Evolutionary conservation across 2,329 filamentous ascomycete genomes (phyloP).

Genomic region (Nothophoma quercina): DNA sequence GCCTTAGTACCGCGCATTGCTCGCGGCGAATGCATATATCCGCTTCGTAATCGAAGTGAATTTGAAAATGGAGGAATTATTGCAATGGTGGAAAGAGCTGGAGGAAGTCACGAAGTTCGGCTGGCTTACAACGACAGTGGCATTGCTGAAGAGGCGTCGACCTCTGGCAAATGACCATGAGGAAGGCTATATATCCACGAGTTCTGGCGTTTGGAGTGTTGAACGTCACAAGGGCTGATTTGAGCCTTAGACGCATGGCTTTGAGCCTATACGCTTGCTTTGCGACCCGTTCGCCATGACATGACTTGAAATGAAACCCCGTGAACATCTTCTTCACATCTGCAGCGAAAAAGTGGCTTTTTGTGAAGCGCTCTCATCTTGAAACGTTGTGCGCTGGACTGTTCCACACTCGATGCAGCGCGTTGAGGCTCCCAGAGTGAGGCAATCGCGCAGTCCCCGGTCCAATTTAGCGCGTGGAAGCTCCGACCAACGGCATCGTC

Average conservation of each 20-base stretch:
- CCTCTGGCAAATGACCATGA: neutral
- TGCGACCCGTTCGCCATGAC: neutral
- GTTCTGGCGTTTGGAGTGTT: conserved; percentile 16
- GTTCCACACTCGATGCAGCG: no score
- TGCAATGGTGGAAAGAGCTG: neutral
- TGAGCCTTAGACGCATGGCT: conserved; percentile 1
- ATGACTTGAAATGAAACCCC: neutral
- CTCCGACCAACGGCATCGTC: conserved; percentile 18
- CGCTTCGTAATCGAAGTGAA: neutral
- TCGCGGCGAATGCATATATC: neutral
- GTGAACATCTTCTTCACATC: no score
- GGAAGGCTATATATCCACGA: conserved; percentile 9
- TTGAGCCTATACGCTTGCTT: neutral
- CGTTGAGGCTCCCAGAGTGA: no score
- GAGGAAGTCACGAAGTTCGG: neutral
- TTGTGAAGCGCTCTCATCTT: no score
- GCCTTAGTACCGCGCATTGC: conserved; percentile 55
- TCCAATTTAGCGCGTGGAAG: conserved; percentile 14
- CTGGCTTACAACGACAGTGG: no score
- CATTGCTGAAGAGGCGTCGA: neutral
- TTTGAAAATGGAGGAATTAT: neutral
- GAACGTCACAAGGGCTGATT: conserved; percentile 8
- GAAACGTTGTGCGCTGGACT: no score
- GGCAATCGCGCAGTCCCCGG: conserved; percentile 12
- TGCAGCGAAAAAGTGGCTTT: no score